A percentile compares a stretch with the other conserved stretches of the same genome.
Conservation (phyloP, 75 land plant species). For the Chamaecyparis obtusa region DNA sequence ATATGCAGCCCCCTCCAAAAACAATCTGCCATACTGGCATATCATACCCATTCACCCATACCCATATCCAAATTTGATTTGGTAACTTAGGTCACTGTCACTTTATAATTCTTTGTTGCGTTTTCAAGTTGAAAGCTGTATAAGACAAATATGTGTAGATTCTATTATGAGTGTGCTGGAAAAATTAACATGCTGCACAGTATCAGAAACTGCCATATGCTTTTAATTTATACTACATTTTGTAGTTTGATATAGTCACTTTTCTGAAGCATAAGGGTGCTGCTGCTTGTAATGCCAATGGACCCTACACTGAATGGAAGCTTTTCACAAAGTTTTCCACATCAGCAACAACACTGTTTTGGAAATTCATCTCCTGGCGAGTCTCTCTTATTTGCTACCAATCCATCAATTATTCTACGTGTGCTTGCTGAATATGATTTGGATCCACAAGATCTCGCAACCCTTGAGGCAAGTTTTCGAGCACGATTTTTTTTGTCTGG, state of each 20-base stretch:
- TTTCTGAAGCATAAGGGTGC: neutral
- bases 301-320: slow-evolving; percentile 49
- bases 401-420: slow-evolving; percentile 78
- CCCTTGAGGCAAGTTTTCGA: slow-evolving; percentile 64
- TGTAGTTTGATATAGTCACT: neutral
- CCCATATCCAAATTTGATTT: too few species aligned
- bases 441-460: slow-evolving; percentile 79
- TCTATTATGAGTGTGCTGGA: too few species aligned
- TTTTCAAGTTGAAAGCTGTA: too few species aligned
- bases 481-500: neutral
- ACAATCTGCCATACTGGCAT: too few species aligned
- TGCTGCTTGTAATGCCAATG: slow-evolving; percentile 23
- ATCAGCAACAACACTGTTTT: slow-evolving; percentile 53
- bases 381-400: slow-evolving; percentile 61
- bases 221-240: neutral
- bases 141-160: too few species aligned
- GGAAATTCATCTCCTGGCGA: slow-evolving; percentile 75
- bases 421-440: slow-evolving; percentile 70
- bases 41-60: too few species aligned
- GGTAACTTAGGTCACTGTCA: too few species aligned
- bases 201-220: neutral
- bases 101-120: too few species aligned
- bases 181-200: too few species aligned
- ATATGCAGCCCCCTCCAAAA: too few species aligned
- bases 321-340: slow-evolving; percentile 38